Evolutionary conservation across 768 basidiomycete genomes (phyloP).

Genomic region (Mycena kentingensis): DNA sequence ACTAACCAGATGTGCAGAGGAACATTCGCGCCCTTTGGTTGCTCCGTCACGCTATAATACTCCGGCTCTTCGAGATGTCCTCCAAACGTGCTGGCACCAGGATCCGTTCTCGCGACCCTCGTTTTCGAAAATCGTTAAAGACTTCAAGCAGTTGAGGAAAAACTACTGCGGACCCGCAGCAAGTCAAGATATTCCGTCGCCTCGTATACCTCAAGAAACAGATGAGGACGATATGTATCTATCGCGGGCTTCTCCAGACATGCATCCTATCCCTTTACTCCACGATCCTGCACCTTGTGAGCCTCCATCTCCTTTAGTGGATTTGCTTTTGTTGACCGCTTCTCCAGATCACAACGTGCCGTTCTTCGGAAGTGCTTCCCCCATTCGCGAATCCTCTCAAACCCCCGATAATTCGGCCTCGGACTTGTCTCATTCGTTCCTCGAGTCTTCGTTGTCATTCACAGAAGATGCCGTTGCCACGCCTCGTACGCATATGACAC

Average conservation of each 20-base stretch:
- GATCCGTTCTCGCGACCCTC: conserved; percentile 53
- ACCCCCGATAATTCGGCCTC: conserved; percentile 14
- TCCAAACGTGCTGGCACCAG: conserved; percentile 59
- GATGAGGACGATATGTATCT: conserved; percentile 21
- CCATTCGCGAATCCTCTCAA: conserved; percentile 26
- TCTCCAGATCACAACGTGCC: conserved; percentile 18
- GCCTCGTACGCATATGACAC: conserved; percentile 36
- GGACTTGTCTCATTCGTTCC: conserved; percentile 13
- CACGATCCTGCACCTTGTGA: conserved; percentile 26
- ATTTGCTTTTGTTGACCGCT: conserved; percentile 9
- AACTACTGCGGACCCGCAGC: conserved; percentile 34
- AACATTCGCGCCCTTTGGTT: conserved; percentile 53
- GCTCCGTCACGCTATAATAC: conserved; percentile 40
- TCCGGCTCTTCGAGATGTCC: conserved; percentile 42
- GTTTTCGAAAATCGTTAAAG: conserved; percentile 51
- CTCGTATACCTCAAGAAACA: conserved; percentile 27
- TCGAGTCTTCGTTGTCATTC: conserved; percentile 25
- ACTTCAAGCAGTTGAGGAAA: conserved; percentile 48
- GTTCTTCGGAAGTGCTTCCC: too few species aligned
- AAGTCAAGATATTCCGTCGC: conserved; percentile 34
- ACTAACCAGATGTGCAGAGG: conserved; percentile 37
- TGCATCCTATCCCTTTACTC: conserved; percentile 38
- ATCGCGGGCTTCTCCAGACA: conserved; percentile 40
- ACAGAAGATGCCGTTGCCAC: conserved; percentile 39
- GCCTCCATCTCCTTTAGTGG: conserved; percentile 12